A percentile compares a stretch with the other conserved stretches of the same genome.
These are phyloP conservation scores for Suillus alpinus DNA, from an alignment of 768 basidiomycete species.

Conservation along the genomic window DNA sequence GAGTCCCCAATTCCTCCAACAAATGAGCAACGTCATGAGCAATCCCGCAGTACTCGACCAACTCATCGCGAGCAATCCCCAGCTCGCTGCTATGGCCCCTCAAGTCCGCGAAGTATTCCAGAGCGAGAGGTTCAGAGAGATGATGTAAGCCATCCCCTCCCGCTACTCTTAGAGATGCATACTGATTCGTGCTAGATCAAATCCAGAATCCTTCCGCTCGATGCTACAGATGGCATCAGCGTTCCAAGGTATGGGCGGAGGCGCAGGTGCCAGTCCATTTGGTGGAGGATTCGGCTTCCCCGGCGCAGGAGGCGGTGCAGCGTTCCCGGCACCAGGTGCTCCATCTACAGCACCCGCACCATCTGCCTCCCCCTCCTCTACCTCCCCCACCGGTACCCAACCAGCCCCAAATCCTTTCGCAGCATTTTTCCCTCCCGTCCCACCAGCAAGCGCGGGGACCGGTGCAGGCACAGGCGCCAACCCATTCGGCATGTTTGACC, in stretches of 20 bases:
- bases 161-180: background rate
- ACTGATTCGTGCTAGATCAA: constrained; percentile 43
- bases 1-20: constrained; percentile 78
- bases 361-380: constrained; percentile 23
- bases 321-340: constrained; percentile 63
- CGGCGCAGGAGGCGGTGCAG: constrained; percentile 26
- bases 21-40: constrained; percentile 84
- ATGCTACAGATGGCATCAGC: constrained; percentile 73
- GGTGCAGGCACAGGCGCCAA: constrained; percentile 24
- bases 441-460: constrained; percentile 18
- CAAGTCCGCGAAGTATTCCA: constrained; percentile 79
- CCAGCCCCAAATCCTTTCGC: constrained; percentile 13
- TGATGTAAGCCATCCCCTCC: constrained; percentile 53
- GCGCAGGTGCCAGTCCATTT: constrained; percentile 8
- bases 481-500: constrained; percentile 34
- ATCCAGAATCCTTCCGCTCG: constrained; percentile 71
- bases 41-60: constrained; percentile 90
- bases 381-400: constrained; percentile 8
- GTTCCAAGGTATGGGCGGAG: constrained; percentile 43
- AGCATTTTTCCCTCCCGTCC: constrained; percentile 19
- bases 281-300: constrained; percentile 11
- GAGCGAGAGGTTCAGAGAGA: constrained; percentile 68
- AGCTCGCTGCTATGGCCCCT: constrained; percentile 71
- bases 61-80: constrained; percentile 78
- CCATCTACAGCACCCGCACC: constrained; percentile 36